Evolutionary conservation across 345 rosid genomes (phyloP).

Genomic region (Salix exigua): DNA sequence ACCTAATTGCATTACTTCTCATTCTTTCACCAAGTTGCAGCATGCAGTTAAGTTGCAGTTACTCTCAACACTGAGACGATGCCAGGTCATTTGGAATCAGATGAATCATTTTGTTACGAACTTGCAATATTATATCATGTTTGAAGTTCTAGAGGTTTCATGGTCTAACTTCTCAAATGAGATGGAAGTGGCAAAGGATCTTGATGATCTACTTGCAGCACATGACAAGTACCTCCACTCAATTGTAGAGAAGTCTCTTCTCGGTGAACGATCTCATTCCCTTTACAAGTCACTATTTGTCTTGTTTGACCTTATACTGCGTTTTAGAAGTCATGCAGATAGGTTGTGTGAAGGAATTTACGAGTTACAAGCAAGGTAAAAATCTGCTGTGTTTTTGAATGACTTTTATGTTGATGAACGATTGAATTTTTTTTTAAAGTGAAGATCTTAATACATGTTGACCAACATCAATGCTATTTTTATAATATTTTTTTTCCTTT

Average conservation of each 20-base stretch:
- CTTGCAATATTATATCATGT: conserved; percentile 96
- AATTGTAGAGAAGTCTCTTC: conserved; percentile 82
- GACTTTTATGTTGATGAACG: neutral
- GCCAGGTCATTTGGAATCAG: conserved; percentile 96
- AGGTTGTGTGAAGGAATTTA: conserved; percentile 81
- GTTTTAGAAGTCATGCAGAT: conserved; percentile 85
- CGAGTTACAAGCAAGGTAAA: conserved; percentile 84
- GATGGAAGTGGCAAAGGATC: conserved; percentile 91
- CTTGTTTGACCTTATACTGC: conserved; percentile 82
- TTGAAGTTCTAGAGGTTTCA: conserved; percentile 95
- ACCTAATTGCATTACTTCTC: conserved; percentile 87
- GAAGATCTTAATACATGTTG: neutral
- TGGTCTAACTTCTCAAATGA: conserved; percentile 89
- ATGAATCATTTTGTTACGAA: conserved; percentile 97
- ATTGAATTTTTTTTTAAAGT: neutral
- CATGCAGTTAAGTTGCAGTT: conserved; percentile 64
- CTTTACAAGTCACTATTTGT: conserved; percentile 74
- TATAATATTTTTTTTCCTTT: neutral
- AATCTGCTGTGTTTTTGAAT: neutral
- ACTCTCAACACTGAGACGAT: conserved; percentile 76
- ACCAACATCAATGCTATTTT: neutral
- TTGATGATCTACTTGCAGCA: conserved; percentile 92
- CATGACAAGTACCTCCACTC: conserved; percentile 89
- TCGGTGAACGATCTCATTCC: conserved; percentile 81
- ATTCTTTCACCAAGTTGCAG: conserved; percentile 71